phyloP scores from a whole-genome alignment of 768 basidiomycete genomes.

The Mycena leptocephala region DNA sequence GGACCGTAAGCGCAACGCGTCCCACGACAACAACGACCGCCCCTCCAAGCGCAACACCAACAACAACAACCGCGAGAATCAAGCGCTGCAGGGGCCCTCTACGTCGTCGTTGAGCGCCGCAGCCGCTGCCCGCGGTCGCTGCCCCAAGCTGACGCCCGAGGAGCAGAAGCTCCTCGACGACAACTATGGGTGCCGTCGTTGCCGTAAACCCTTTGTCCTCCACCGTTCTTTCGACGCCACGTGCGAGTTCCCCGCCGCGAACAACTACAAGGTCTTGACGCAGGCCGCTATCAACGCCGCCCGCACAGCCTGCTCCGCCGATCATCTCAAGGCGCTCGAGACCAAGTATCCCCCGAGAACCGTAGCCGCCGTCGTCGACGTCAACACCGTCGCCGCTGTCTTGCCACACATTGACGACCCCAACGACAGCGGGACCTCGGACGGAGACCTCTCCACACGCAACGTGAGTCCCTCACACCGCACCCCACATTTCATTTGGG shows the following conservation, averaged over 20 bases:
- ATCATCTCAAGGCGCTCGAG: not conserved
- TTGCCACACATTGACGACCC: not conserved
- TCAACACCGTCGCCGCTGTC: not conserved
- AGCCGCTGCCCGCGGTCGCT: not conserved
- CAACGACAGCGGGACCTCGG: not conserved
- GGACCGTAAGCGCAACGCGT: not conserved
- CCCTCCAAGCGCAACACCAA: not conserved
- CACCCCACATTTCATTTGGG: conserved; percentile 4
- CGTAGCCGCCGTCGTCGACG: too few relatives aligned
- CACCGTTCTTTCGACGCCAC: not conserved
- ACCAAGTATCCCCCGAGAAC: not conserved
- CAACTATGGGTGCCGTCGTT: not conserved
- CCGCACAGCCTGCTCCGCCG: not conserved
- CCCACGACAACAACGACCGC: not conserved
- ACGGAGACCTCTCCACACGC: not conserved
- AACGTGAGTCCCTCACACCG: not conserved
- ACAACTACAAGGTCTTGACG: not conserved
- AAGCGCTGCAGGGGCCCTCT: not conserved
- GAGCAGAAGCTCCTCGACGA: not conserved
- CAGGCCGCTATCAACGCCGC: not conserved
- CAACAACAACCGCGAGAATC: not conserved
- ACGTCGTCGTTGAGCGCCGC: not conserved
- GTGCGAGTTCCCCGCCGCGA: not conserved
- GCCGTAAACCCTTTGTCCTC: not conserved
- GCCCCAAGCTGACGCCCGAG: not conserved